Evolutionary conservation across 768 basidiomycete species (phyloP).

Genomic region (Lactarius hatsudake): DNA sequence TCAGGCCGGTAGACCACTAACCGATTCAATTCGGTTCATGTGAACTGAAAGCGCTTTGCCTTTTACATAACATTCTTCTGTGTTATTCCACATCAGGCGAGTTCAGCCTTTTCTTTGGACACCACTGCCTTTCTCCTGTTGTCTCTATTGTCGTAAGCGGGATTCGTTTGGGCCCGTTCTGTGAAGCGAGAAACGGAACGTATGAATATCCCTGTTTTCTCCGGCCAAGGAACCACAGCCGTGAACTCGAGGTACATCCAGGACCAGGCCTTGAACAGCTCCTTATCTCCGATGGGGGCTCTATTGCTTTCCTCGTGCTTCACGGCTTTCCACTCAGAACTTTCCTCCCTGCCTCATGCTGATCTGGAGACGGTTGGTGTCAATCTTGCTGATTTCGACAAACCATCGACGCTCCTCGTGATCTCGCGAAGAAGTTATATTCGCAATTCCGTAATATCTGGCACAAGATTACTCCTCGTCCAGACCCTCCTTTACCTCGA

Average conservation of each 20-base stretch:
- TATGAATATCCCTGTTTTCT: slow-evolving; percentile 48
- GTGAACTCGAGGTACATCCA: slow-evolving; percentile 35
- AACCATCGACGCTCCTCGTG: slow-evolving; percentile 40
- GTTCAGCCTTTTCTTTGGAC: too few relatives aligned
- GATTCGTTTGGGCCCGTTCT: background rate
- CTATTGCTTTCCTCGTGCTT: slow-evolving; percentile 51
- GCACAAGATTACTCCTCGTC: slow-evolving; percentile 46
- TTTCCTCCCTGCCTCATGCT: slow-evolving; percentile 43
- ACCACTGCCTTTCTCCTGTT: background rate
- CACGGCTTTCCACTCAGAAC: slow-evolving; percentile 48
- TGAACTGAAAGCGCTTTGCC: too few relatives aligned
- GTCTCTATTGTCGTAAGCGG: background rate
- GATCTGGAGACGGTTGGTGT: slow-evolving; percentile 37
- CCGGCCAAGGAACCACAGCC: slow-evolving; percentile 51
- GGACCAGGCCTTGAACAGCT: slow-evolving; percentile 43
- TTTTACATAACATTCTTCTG: too few relatives aligned
- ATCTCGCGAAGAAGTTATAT: slow-evolving; percentile 37
- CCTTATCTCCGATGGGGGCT: slow-evolving; percentile 40
- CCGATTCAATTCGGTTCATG: too few relatives aligned
- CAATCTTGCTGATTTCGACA: slow-evolving; percentile 44
- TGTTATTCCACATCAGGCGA: too few relatives aligned
- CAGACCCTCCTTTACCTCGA: slow-evolving; percentile 55
- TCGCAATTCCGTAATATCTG: slow-evolving; percentile 50
- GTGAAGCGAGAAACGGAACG: slow-evolving; percentile 1
- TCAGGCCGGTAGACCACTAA: too few relatives aligned